Evolutionary conservation across 306 rosid species (phyloP).

Genomic region (Betula pendula): DNA sequence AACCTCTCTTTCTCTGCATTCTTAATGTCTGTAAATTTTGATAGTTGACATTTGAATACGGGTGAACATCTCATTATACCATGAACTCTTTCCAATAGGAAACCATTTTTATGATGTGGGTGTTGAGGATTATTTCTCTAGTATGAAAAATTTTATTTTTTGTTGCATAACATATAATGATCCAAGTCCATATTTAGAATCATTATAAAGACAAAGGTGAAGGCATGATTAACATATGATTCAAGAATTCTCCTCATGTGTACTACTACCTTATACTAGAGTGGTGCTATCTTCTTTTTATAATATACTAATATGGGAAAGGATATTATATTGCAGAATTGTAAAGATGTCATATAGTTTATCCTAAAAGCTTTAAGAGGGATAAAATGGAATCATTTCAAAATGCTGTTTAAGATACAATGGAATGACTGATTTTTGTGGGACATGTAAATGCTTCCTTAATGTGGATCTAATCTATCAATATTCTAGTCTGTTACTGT

Average conservation of each 20-base stretch:
- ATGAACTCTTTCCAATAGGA: background rate
- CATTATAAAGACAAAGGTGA: background rate
- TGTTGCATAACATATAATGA: background rate
- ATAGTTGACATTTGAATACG: background rate
- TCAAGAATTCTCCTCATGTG: background rate
- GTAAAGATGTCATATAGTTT: background rate
- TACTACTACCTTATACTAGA: background rate
- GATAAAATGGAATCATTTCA: background rate
- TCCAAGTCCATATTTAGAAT: background rate
- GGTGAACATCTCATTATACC: background rate
- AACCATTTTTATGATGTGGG: background rate
- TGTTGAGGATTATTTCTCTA: background rate
- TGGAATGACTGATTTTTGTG: background rate
- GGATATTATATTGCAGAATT: background rate
- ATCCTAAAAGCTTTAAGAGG: background rate
- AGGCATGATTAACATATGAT: slow-evolving; percentile 1
- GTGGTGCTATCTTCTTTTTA: background rate
- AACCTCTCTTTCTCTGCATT: background rate
- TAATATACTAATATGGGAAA: background rate
- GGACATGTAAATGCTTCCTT: background rate
- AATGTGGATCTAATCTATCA: background rate
- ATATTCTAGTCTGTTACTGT: slow-evolving; percentile 4
- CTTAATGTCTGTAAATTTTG: slow-evolving; percentile 5
- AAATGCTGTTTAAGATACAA: background rate
- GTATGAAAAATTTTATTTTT: background rate